Evolutionary conservation across 2,329 filamentous ascomycete species (phyloP).

Genomic region (Pseudocercospora pini-densiflorae): DNA sequence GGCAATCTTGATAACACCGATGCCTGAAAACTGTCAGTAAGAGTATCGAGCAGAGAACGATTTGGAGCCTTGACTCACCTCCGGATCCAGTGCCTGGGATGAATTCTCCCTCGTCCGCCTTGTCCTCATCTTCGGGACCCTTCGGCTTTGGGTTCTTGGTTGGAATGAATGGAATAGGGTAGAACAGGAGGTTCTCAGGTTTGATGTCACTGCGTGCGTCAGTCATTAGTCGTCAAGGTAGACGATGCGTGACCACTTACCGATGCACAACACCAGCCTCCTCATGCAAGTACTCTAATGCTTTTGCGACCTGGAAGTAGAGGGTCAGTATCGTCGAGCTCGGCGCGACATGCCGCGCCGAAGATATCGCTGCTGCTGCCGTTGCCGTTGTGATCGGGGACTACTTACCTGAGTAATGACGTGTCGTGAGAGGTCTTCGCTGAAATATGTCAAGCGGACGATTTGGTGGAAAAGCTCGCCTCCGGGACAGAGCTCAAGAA

Average conservation of each 20-base stretch:
- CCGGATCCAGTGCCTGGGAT: constrained; percentile 79
- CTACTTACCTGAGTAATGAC: constrained; percentile 73
- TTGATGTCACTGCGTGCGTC: constrained; percentile 80
- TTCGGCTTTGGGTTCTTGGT: constrained; percentile 79
- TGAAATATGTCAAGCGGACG: constrained; percentile 97
- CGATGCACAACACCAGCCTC: constrained; percentile 95
- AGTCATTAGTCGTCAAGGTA: constrained; percentile 39
- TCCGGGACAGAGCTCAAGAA: constrained; percentile 91
- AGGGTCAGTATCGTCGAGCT: not conserved
- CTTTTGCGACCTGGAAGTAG: constrained; percentile 71
- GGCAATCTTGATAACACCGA: constrained; percentile 94
- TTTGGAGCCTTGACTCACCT: constrained; percentile 41
- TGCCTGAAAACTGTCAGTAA: constrained; percentile 52
- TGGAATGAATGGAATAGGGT: constrained; percentile 80
- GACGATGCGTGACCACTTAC: constrained; percentile 58
- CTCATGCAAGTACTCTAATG: constrained; percentile 91
- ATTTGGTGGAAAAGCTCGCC: constrained; percentile 99
- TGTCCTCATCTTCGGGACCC: constrained; percentile 91
- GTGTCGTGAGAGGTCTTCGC: constrained; percentile 90
- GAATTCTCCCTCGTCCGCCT: constrained; percentile 95
- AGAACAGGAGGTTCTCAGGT: constrained; percentile 95
- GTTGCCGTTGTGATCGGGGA: too few relatives aligned
- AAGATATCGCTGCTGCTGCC: not conserved
- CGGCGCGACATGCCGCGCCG: not conserved
- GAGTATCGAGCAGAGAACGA: not conserved